Percentiles rank a stretch among this genome's conserved stretches.
These are phyloP conservation scores for Euclidium syriacum DNA, from an alignment of 345 rosid genomes.

Conservation along the genomic window DNA sequence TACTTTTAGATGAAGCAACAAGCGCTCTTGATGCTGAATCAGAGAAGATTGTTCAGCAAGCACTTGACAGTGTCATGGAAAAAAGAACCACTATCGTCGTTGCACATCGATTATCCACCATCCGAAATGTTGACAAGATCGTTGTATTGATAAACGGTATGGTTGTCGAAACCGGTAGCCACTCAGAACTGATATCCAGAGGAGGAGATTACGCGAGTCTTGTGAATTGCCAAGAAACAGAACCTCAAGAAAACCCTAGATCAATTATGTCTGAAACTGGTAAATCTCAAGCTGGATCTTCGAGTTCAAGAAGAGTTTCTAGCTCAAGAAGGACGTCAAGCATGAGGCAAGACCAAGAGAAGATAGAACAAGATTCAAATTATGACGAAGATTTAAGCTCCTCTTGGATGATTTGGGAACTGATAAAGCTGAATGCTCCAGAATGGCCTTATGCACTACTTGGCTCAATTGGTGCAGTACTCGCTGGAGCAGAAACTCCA, in stretches of 20 bases:
- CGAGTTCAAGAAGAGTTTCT: conserved; percentile 16
- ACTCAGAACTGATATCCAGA: conserved; percentile 51
- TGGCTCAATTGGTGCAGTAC: conserved; percentile 72
- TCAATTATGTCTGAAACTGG: conserved; percentile 34
- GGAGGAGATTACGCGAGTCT: conserved; percentile 63
- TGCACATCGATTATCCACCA: conserved; percentile 72
- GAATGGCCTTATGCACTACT: conserved; percentile 82
- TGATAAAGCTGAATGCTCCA: conserved; percentile 65
- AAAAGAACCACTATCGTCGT: conserved; percentile 61
- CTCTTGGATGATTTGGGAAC: conserved; percentile 45
- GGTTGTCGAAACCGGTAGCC: conserved; percentile 69
- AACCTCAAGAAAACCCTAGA: conserved; percentile 26
- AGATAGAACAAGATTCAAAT: conserved; percentile 10
- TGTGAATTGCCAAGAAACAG: conserved; percentile 51
- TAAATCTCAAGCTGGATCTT: conserved; percentile 37
- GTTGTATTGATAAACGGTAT: conserved; percentile 62
- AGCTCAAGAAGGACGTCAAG: conserved; percentile 27
- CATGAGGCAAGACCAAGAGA: conserved; percentile 25
- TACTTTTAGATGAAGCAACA: conserved; percentile 85
- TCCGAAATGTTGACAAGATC: conserved; percentile 63
- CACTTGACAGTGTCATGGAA: conserved; percentile 58
- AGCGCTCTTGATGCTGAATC: conserved; percentile 89
- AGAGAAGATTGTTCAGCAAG: conserved; percentile 66
- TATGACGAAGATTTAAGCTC: conserved; percentile 19
- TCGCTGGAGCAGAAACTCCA: conserved; percentile 71